Conservation (phyloP, 495 filamentous ascomycete genomes). For the Aspergillus mulundensis region DNA sequence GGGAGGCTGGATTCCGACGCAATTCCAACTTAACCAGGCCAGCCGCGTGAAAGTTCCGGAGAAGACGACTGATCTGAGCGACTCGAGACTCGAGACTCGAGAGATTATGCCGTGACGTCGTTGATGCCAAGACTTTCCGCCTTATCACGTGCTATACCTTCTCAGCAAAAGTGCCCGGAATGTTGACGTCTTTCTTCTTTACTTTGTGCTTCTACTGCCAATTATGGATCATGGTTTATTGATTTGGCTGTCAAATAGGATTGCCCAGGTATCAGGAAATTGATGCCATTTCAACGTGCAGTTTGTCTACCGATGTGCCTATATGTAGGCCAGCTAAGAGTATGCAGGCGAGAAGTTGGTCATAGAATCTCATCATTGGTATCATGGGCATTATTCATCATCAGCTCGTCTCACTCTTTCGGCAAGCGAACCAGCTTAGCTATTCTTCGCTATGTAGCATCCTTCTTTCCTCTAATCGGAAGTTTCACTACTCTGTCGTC, state of each 20-base stretch:
- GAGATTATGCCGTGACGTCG: slow-evolving; percentile 28
- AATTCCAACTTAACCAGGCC: too few relatives aligned
- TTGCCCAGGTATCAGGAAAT: neutral
- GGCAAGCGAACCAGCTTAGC: neutral
- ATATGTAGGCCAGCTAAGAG: too few relatives aligned
- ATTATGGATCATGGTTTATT: too few relatives aligned
- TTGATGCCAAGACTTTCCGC: slow-evolving; percentile 13
- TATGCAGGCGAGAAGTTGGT: neutral
- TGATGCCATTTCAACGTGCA: too few relatives aligned
- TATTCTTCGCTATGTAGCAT: neutral
- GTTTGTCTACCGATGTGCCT: too few relatives aligned
- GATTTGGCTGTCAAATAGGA: too few relatives aligned
- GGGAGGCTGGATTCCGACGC: neutral
- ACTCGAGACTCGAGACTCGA: too few relatives aligned
- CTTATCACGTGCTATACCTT: slow-evolving; percentile 22
- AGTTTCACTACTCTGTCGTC: neutral
- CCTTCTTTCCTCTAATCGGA: neutral
- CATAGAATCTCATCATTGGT: neutral
- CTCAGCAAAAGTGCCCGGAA: too few relatives aligned
- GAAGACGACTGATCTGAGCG: neutral
- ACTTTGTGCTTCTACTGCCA: too few relatives aligned
- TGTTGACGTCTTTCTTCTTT: too few relatives aligned
- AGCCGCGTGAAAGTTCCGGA: neutral
- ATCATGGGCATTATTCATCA: neutral
- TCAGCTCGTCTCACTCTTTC: neutral